Percentiles rank a stretch among this genome's conserved stretches.
Evolutionary conservation across 495 filamentous ascomycete species (phyloP).

Genomic region (Neurospora sp.): DNA sequence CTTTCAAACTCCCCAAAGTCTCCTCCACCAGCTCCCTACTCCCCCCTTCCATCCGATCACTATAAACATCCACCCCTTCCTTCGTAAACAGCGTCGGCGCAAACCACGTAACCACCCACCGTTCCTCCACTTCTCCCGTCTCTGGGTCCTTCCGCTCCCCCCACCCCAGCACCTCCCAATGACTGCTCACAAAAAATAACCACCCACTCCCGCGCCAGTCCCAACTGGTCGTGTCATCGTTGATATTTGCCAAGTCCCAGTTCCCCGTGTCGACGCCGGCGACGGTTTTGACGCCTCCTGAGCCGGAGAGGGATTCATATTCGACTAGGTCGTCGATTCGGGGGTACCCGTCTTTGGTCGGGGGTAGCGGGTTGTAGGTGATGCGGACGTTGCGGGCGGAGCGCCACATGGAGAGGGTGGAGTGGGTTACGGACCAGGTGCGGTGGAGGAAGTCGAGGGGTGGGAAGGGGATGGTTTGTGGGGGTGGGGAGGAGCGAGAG

Average conservation of each 20-base stretch:
- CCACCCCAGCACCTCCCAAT: constrained; percentile 69
- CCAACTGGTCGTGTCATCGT: constrained; percentile 37
- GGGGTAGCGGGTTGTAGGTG: constrained; percentile 47
- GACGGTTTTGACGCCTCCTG: constrained; percentile 42
- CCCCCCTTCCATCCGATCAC: constrained; percentile 42
- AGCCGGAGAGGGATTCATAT: constrained; percentile 44
- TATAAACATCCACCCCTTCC: constrained; percentile 66
- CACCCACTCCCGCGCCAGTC: constrained; percentile 63
- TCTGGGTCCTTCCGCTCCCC: constrained; percentile 39
- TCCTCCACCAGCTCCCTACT: constrained; percentile 32
- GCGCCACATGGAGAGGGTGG: constrained; percentile 68
- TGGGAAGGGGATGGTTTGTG: constrained; percentile 34
- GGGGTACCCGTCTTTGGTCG: constrained; percentile 11
- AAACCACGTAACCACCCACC: constrained; percentile 69
- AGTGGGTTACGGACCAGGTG: constrained; percentile 68
- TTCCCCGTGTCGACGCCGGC: constrained; percentile 52
- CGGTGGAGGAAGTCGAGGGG: constrained; percentile 49
- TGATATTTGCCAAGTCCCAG: constrained; percentile 9
- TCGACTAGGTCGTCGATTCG: constrained; percentile 58
- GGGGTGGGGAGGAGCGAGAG: constrained; percentile 4
- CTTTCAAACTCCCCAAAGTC: constrained; percentile 34
- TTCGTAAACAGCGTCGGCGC: constrained; percentile 64
- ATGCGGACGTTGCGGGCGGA: constrained; percentile 63
- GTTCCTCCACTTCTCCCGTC: constrained; percentile 27
- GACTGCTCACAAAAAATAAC: constrained; percentile 51